phyloP scores from a whole-genome alignment of 176 grass and related monocot genomes.

The Phoenix roebelenii region DNA sequence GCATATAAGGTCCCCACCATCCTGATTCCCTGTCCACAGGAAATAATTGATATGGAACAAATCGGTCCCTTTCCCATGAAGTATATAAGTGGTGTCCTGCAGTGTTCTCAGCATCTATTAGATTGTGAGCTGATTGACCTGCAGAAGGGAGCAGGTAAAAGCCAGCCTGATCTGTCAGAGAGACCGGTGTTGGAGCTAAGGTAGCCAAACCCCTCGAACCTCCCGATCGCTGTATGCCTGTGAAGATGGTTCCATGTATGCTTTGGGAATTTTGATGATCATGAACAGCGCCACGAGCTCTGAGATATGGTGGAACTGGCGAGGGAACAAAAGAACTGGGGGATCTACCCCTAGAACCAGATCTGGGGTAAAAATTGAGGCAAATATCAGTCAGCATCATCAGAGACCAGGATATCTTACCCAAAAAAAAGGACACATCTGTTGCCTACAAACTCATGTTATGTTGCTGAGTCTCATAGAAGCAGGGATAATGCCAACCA shows the following conservation, averaged over 20 bases:
- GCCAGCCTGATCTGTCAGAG: constrained; percentile 26
- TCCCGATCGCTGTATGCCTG: constrained; percentile 38
- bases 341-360: constrained; percentile 57
- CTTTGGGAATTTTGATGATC: constrained; percentile 45
- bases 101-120: constrained; percentile 43
- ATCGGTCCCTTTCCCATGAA: constrained; percentile 58
- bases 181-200: constrained; percentile 25
- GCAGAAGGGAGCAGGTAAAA: constrained; percentile 51
- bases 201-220: constrained; percentile 28
- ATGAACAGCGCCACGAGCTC: constrained; percentile 40
- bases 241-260: constrained; percentile 16
- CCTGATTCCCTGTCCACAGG: constrained; percentile 48
- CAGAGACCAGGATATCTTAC: constrained; percentile 1
- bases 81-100: constrained; percentile 56
- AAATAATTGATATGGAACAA: constrained; percentile 48
- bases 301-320: constrained; percentile 48
- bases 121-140: constrained; percentile 39
- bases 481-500: too few species aligned
- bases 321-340: constrained; percentile 43
- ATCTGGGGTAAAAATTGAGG: constrained; percentile 33
- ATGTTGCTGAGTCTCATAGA: too few species aligned
- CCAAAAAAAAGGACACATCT: too few species aligned
- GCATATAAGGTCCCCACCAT: constrained; percentile 55
- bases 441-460: too few species aligned
- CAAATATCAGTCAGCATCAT: neutral